Evolutionary conservation across 1,139 yeast genomes (phyloP).

Genomic region (Lodderomyces elongisporus): DNA sequence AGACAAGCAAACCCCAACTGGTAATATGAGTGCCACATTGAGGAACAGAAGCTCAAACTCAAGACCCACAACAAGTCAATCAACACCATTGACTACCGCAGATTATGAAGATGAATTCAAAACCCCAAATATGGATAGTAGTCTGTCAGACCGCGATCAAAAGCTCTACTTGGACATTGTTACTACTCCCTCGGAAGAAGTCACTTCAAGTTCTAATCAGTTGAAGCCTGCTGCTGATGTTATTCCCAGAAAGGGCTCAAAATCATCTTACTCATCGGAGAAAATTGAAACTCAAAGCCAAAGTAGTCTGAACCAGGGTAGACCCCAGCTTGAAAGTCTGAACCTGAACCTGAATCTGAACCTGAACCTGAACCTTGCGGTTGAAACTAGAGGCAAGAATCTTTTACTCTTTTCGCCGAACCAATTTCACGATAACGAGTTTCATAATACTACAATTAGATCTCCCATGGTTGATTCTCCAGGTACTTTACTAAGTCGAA

Average conservation of each 20-base stretch:
- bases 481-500: slow-evolving; percentile 6
- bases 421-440: slow-evolving; percentile 34
- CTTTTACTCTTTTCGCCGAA: slow-evolving; percentile 39
- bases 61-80: neutral
- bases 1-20: slow-evolving; percentile 6
- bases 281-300: slow-evolving; percentile 2
- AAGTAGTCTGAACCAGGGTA: neutral
- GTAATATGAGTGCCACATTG: slow-evolving; percentile 11
- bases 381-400: slow-evolving; percentile 18
- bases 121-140: too few species aligned
- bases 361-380: neutral
- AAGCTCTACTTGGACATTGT: slow-evolving; percentile 16
- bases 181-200: slow-evolving; percentile 14
- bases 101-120: slow-evolving; percentile 2
- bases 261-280: too few species aligned
- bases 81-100: slow-evolving; percentile 1
- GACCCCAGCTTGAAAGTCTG: neutral
- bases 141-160: slow-evolving; percentile 6
- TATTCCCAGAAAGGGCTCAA: slow-evolving; percentile 12
- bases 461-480: slow-evolving; percentile 13
- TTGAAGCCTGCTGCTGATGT: slow-evolving; percentile 23
- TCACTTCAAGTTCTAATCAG: slow-evolving; percentile 3
- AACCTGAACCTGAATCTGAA: neutral
- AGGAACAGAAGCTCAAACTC: slow-evolving; percentile 8
- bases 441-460: slow-evolving; percentile 19